Evolutionary conservation across 495 filamentous ascomycete species (phyloP), one percentile per base, ranked within the genome.

Genomic region (Lasiosphaeria hispida): DNA sequence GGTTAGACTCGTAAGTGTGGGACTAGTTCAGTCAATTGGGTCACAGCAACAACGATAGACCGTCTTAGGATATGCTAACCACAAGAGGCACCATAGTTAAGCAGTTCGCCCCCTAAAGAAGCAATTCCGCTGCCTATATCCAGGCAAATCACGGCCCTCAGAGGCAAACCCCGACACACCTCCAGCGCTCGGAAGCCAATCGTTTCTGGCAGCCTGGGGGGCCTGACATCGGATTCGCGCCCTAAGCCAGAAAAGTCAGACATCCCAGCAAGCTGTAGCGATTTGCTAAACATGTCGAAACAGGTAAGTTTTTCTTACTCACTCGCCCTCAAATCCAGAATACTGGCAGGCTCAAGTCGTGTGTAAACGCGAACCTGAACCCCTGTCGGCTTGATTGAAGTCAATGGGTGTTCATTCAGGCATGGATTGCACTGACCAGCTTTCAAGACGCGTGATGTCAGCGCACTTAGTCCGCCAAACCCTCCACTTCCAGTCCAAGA

Each of bases 381-480:
- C 23, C 23, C 23, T 30, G 23, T 30, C 23, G 23, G 23, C 2
- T 30, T 30, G 23, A 30, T 30, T 30, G 23, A 30, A 30, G 23
- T 30, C 23, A 2, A 2, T 5, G 5, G 23, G 41, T 38, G 60
- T 61, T 55, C 57, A 41, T 45, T 43, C 36, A 17, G 13, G 52
- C 61, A 62, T 61, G 61, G 61, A 58, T 61, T 48, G 61, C 63
- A 61, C 65, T 70, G 63, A 70, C 65, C 59, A 52, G 35, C 59
- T 41, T 34, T 30, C 49, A 38, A 49, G 10, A 54, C 56, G 58
- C 58, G 56, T 65, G 43, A 52, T 49, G 59, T 42, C 48, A 38
- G 45, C 23, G 30, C 13, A 5, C 14, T 30, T 30, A 23, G 15
- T 52, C 23, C 23, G 23, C 23, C 23, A 5, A 30, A 30, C 5